These are phyloP conservation scores for Lodderomyces orthopsilosis DNA, from an alignment of 1,139 yeast genomes.

Conservation along the genomic window DNA sequence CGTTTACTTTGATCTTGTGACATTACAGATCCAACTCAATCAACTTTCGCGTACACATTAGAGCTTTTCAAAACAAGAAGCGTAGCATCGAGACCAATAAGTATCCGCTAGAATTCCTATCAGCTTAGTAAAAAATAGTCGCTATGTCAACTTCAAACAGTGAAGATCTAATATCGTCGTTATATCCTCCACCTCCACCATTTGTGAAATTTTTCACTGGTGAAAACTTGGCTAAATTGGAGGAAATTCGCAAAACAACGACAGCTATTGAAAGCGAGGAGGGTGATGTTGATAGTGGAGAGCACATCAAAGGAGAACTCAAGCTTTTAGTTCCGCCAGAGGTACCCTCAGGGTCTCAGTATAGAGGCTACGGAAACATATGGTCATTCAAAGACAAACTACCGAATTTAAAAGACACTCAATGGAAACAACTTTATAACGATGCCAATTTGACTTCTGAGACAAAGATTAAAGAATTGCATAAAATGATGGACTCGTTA, in stretches of 20 bases:
- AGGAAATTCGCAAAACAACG: slow-evolving; percentile 13
- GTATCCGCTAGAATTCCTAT: too few species aligned
- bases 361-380: slow-evolving; percentile 76
- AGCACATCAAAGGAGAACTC: slow-evolving; percentile 32
- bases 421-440: slow-evolving; percentile 64
- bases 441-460: slow-evolving; percentile 49
- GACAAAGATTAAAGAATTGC: slow-evolving; percentile 62
- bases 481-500: slow-evolving; percentile 65
- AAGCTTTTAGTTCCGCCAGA: slow-evolving; percentile 63
- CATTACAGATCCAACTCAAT: too few species aligned
- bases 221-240: slow-evolving; percentile 48
- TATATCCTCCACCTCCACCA: slow-evolving; percentile 87
- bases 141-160: slow-evolving; percentile 18
- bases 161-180: slow-evolving; percentile 54
- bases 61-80: too few species aligned
- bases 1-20: too few species aligned
- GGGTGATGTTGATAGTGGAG: not conserved
- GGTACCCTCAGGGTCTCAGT: slow-evolving; percentile 57
- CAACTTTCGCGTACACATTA: too few species aligned
- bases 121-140: slow-evolving; percentile 47
- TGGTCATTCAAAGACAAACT: slow-evolving; percentile 77
- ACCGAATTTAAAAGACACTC: slow-evolving; percentile 64
- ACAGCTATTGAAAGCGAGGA: slow-evolving; percentile 6
- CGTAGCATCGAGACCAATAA: not conserved
- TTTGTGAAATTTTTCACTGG: slow-evolving; percentile 65